These are phyloP conservation scores for Solanum chmielewskii DNA, from an alignment of 257 asterid species.

Conservation along the genomic window DNA sequence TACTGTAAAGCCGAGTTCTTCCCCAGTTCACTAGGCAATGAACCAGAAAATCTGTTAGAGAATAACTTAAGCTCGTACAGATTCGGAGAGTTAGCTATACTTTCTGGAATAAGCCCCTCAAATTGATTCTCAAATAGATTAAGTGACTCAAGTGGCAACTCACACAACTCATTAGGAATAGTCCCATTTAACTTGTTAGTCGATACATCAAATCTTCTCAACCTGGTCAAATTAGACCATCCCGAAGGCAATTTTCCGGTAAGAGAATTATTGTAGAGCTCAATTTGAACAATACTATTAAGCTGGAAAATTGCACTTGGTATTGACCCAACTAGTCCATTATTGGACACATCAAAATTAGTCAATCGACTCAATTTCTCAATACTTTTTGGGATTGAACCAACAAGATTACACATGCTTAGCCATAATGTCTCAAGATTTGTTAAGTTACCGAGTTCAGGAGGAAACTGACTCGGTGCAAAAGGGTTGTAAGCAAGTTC, in stretches of 20 bases:
- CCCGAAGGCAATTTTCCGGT: constrained; percentile 44
- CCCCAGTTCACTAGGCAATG: constrained; percentile 62
- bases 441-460: constrained; percentile 57
- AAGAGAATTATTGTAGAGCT: constrained; percentile 52
- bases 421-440: constrained; percentile 53
- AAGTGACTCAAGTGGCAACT: constrained; percentile 66
- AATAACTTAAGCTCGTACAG: constrained; percentile 46
- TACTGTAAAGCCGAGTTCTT: constrained; percentile 39
- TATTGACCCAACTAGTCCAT: constrained; percentile 41
- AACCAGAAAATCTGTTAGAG: constrained; percentile 38
- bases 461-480: constrained; percentile 29
- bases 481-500: constrained; percentile 54
- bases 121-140: constrained; percentile 43
- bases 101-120: constrained; percentile 54
- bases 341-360: constrained; percentile 47
- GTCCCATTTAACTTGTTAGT: constrained; percentile 46
- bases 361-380: constrained; percentile 34
- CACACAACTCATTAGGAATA: constrained; percentile 59
- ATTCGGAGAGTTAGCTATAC: constrained; percentile 50
- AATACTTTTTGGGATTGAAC: constrained; percentile 45
- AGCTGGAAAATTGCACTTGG: constrained; percentile 36
- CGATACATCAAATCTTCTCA: constrained; percentile 62
- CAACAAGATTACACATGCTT: constrained; percentile 35
- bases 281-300: constrained; percentile 49
- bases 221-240: constrained; percentile 62